Conservation (phyloP, 2,329 filamentous ascomycete species). For the Simplicillium sp. region DNA sequence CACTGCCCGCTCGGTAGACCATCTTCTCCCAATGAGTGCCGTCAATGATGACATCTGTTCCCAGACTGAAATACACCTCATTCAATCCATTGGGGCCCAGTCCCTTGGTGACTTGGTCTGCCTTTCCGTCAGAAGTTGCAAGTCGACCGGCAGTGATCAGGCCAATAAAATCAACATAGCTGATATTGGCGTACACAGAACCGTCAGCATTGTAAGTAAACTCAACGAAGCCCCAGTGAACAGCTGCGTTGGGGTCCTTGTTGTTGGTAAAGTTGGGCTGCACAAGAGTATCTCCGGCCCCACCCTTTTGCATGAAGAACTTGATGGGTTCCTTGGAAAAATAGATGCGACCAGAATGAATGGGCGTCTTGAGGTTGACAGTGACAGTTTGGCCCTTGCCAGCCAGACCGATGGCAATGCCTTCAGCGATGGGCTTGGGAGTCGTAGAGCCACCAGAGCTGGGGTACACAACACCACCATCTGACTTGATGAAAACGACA, state of each 20-base stretch:
- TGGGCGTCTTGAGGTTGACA: no score
- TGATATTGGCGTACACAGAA: conserved; percentile 36
- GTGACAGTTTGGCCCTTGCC: no score
- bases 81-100: conserved; percentile 23
- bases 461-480: no score
- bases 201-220: conserved; percentile 29
- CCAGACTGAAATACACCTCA: conserved; percentile 29
- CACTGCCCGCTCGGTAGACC: conserved; percentile 27
- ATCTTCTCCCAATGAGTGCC: conserved; percentile 32
- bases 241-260: conserved; percentile 28
- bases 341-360: no score
- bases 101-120: conserved; percentile 27
- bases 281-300: conserved; percentile 27
- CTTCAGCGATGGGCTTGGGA: no score
- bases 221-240: conserved; percentile 43
- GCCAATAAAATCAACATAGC: conserved; percentile 41
- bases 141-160: conserved; percentile 40
- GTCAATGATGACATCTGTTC: conserved; percentile 26
- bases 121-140: conserved; percentile 20
- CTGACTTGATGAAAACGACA: no score
- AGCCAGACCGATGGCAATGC: no score
- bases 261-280: conserved; percentile 36
- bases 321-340: no score
- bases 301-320: no score
- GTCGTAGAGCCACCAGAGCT: no score